These are phyloP conservation scores for Colletotrichum australisinense DNA, from an alignment of 2,329 filamentous ascomycete species.

Conservation along the genomic window DNA sequence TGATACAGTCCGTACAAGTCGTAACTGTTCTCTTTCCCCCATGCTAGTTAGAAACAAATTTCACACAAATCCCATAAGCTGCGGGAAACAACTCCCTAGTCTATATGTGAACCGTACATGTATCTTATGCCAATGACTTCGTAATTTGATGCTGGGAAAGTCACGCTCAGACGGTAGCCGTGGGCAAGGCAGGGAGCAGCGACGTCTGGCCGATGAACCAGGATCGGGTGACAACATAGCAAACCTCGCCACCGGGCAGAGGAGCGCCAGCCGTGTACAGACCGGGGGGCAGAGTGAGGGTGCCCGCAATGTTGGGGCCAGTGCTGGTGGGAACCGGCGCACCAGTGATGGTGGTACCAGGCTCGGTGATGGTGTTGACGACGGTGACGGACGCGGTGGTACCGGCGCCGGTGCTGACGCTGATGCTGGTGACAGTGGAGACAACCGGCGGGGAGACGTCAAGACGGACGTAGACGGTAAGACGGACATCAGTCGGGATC, in stretches of 20 bases:
- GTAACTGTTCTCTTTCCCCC: slow-evolving; percentile 7
- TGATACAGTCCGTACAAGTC: slow-evolving; percentile 15
- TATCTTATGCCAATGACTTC: slow-evolving; percentile 20
- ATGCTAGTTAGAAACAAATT: slow-evolving; percentile 12
- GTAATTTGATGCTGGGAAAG: slow-evolving; percentile 10
- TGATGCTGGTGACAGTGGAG: slow-evolving; percentile 2
- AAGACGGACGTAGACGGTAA: slow-evolving; percentile 22
- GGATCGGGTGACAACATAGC: slow-evolving; percentile 23
- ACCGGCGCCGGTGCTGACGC: slow-evolving; percentile 6
- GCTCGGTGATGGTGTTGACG: slow-evolving; percentile 10
- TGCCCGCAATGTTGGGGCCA: neutral
- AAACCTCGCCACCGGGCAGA: slow-evolving; percentile 12
- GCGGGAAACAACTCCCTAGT: neutral
- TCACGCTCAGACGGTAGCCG: slow-evolving; percentile 15
- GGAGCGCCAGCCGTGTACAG: slow-evolving; percentile 22
- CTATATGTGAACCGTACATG: neutral
- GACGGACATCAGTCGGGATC: slow-evolving; percentile 9
- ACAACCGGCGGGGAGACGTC: neutral
- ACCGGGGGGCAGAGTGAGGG: slow-evolving; percentile 25
- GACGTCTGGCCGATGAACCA: slow-evolving; percentile 25
- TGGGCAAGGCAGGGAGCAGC: slow-evolving; percentile 10
- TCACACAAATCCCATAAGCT: neutral
- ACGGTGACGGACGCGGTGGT: slow-evolving; percentile 18
- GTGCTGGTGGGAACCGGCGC: neutral
- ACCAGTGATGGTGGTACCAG: neutral